These are phyloP conservation scores for Phytophthora sp. DNA, from an alignment of 352 stramenopile species.

Conservation along the genomic window DNA sequence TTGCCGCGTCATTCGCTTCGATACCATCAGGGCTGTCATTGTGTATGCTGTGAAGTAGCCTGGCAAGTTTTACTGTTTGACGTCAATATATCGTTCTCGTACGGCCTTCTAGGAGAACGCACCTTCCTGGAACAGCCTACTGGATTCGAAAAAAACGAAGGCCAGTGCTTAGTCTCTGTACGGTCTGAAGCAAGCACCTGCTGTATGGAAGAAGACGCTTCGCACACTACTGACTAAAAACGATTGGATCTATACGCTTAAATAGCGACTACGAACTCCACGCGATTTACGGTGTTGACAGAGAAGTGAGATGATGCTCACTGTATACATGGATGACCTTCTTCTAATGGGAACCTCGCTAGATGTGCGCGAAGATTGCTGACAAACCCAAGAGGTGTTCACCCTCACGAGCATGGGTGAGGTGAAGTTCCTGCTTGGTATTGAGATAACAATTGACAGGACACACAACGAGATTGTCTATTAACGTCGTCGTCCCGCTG, in stretches of 20 bases:
- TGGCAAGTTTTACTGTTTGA: background rate
- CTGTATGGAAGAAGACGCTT: constrained; percentile 22
- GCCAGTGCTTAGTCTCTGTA: constrained; percentile 6
- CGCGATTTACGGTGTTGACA: background rate
- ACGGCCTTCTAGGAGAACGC: background rate
- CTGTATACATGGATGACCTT: constrained; percentile 20
- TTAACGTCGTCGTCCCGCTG: constrained; percentile 19
- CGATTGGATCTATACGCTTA: constrained; percentile 4
- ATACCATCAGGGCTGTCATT: background rate
- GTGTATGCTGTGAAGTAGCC: background rate
- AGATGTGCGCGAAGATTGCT: background rate
- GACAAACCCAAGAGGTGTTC: constrained; percentile 2
- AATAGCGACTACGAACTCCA: constrained; percentile 16
- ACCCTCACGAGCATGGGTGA: constrained; percentile 27
- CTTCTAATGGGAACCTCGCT: constrained; percentile 11
- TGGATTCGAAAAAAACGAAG: constrained; percentile 9
- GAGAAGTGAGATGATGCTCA: constrained; percentile 5
- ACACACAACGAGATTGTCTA: constrained; percentile 6
- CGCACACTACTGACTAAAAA: background rate
- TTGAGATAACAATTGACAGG: constrained; percentile 13
- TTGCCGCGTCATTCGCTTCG: background rate
- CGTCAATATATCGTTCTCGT: background rate
- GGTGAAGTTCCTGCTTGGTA: constrained; percentile 14
- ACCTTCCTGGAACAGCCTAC: constrained; percentile 13
- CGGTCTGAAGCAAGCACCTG: constrained; percentile 18